A percentile compares a stretch with the other conserved stretches of the same genome.
These are phyloP conservation scores for Calonectria ilicicola DNA, from an alignment of 2,329 filamentous ascomycete genomes.

Conservation along the genomic window DNA sequence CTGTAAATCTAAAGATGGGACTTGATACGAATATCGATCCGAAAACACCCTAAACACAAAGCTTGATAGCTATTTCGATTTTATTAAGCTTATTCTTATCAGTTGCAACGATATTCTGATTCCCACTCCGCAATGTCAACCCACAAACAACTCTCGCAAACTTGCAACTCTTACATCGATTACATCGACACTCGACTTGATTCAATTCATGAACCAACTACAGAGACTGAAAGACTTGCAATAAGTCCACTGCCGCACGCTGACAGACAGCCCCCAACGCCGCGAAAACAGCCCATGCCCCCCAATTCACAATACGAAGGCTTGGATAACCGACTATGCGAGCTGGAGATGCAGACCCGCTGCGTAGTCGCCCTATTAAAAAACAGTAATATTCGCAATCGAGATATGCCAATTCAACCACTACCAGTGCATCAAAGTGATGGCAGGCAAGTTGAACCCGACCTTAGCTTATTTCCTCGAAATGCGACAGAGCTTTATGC, in stretches of 20 bases:
- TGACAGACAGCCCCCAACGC: not conserved
- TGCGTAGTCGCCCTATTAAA: not conserved
- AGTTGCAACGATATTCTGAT: too few species aligned
- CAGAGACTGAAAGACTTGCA: too few species aligned
- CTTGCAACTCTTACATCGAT: not conserved
- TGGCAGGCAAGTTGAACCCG: not conserved
- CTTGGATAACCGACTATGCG: not conserved
- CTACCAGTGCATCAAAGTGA: not conserved
- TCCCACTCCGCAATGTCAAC: not conserved
- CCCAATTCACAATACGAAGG: not conserved
- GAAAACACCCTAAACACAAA: not conserved
- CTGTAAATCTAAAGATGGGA: not conserved
- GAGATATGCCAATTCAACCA: not conserved
- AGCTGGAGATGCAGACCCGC: not conserved
- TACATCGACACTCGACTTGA: not conserved
- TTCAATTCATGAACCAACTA: not conserved
- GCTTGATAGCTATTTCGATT: too few species aligned
- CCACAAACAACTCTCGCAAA: not conserved
- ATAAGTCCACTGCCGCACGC: too few species aligned
- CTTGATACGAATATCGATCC: too few species aligned
- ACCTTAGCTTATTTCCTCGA: not conserved
- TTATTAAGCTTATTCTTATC: not conserved
- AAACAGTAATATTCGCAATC: not conserved
- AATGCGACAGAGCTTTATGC: not conserved
- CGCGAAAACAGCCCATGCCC: not conserved